Evolutionary conservation across 169 alveolate species (phyloP).

Genomic region (Plasmodium blacklocki): DNA sequence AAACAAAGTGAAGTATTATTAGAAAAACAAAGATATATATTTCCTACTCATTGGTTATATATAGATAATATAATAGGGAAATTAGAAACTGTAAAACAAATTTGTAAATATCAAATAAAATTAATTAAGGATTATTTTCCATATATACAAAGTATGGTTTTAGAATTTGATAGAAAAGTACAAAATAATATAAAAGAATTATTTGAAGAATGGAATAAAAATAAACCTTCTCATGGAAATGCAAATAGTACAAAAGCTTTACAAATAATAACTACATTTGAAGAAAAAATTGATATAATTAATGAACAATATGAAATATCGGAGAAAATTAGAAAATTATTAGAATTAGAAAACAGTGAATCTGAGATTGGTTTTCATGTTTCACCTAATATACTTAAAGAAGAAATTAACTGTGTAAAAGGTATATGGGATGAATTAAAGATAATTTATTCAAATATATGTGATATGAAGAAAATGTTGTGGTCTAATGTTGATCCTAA

Average conservation of each 20-base stretch:
- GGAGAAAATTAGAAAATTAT: conserved; percentile 30
- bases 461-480: conserved; percentile 88
- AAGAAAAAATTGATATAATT: conserved; percentile 38
- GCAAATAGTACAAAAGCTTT: conserved; percentile 67
- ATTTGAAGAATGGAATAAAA: conserved; percentile 76
- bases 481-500: conserved; percentile 90
- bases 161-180: conserved; percentile 71
- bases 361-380: conserved; percentile 89
- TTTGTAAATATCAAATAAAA: conserved; percentile 73
- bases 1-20: conserved; percentile 92
- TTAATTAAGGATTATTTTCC: conserved; percentile 71
- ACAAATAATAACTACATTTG: conserved; percentile 65
- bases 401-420: conserved; percentile 89
- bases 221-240: conserved; percentile 72
- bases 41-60: conserved; percentile 94
- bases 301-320: conserved; percentile 50
- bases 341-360: conserved; percentile 76
- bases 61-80: conserved; percentile 95
- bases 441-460: conserved; percentile 86
- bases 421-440: conserved; percentile 93
- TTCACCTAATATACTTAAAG: conserved; percentile 89
- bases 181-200: conserved; percentile 42
- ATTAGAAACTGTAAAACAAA: conserved; percentile 91
- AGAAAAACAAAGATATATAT: conserved; percentile 92
- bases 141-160: conserved; percentile 61